phyloP scores from a whole-genome alignment of 2,329 filamentous ascomycete species.

The Penicillium janthinellum region DNA sequence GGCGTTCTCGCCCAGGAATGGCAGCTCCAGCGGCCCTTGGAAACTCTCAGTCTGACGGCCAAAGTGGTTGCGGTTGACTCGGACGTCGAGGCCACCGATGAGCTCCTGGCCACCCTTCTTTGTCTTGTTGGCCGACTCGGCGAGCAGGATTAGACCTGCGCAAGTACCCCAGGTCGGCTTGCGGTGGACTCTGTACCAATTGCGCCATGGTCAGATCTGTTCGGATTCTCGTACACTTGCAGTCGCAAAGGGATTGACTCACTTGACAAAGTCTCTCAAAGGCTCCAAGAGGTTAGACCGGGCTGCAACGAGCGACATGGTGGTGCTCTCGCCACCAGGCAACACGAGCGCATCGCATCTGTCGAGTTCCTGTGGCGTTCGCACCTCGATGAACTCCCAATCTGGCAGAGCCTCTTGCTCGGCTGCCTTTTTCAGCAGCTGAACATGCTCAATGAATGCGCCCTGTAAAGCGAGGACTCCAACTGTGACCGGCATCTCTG shows the following conservation, averaged over 20 bases:
- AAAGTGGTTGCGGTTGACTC: conserved; percentile 93
- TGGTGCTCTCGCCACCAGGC: conserved; percentile 92
- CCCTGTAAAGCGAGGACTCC: conserved; percentile 81
- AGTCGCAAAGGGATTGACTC: conserved; percentile 36
- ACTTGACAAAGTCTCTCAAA: conserved; percentile 88
- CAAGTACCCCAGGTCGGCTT: conserved; percentile 96
- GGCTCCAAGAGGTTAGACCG: conserved; percentile 81
- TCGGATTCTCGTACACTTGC: neutral
- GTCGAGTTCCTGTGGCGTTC: conserved; percentile 70
- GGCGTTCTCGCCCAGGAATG: conserved; percentile 60
- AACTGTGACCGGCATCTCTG: conserved; percentile 51
- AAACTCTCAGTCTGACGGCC: conserved; percentile 93
- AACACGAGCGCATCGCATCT: conserved; percentile 82
- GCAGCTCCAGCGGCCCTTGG: conserved; percentile 70
- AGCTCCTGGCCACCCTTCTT: conserved; percentile 92
- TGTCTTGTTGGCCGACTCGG: conserved; percentile 81
- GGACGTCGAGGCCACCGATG: conserved; percentile 86
- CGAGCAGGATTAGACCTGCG: conserved; percentile 87
- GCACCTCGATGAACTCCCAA: conserved; percentile 75
- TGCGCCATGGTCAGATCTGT: conserved; percentile 19
- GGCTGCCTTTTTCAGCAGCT: conserved; percentile 71
- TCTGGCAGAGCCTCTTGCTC: conserved; percentile 26
- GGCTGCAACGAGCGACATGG: conserved; percentile 84
- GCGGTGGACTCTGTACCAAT: conserved; percentile 61
- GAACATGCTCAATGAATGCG: conserved; percentile 86